These are phyloP conservation scores for Yamadazyma buinensis DNA, from an alignment of 1,139 yeast genomes.

Conservation along the genomic window DNA sequence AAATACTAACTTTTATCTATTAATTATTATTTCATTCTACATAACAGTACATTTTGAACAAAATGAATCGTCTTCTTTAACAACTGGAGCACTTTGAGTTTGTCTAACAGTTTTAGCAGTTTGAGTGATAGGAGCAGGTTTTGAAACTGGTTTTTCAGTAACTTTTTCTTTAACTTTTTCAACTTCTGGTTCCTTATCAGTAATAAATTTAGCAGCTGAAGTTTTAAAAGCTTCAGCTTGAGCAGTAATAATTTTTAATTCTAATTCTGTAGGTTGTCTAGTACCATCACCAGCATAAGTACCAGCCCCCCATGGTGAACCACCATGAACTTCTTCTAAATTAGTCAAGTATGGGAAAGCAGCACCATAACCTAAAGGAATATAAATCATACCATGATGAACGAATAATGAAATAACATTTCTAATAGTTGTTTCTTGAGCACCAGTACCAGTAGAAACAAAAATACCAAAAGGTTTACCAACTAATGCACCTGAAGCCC, in stretches of 20 bases:
- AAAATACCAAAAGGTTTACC: constrained; percentile 49
- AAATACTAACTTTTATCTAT: too few relatives aligned
- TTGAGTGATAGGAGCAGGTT: constrained; percentile 9
- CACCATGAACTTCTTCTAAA: constrained; percentile 41
- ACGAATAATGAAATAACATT: constrained; percentile 33
- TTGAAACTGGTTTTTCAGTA: constrained; percentile 6
- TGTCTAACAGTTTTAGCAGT: constrained; percentile 10
- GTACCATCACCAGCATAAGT: constrained; percentile 50
- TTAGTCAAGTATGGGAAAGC: constrained; percentile 32
- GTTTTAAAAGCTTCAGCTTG: constrained; percentile 39
- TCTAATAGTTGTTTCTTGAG: constrained; percentile 42
- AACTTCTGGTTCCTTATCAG: constrained; percentile 7
- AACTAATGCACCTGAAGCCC: constrained; percentile 47
- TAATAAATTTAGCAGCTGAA: constrained; percentile 2
- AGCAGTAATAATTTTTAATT: constrained; percentile 31
- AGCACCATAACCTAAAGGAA: constrained; percentile 45
- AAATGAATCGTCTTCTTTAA: constrained; percentile 19
- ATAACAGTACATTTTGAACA: constrained; percentile 28
- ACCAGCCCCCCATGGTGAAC: constrained; percentile 52
- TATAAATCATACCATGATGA: constrained; percentile 50
- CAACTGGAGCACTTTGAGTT: constrained; percentile 19
- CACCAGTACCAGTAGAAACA: constrained; percentile 44
- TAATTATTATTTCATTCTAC: too few relatives aligned
- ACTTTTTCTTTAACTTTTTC: constrained; percentile 4
- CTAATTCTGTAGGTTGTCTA: constrained; percentile 38